These are phyloP conservation scores for Pythium grandisporangium DNA, from an alignment of 352 stramenopile genomes.

Conservation along the genomic window DNA sequence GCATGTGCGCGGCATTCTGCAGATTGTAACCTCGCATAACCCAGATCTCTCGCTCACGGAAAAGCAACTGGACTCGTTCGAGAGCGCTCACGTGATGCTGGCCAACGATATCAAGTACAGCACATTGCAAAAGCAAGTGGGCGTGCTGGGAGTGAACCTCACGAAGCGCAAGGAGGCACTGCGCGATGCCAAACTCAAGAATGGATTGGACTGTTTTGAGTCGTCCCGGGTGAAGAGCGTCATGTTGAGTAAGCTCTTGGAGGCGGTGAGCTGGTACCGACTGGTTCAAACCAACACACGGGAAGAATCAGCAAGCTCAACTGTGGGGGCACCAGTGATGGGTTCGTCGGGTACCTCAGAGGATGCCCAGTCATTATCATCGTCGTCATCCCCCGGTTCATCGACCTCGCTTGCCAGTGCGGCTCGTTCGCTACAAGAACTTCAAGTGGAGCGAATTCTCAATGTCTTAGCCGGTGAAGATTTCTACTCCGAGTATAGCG, in stretches of 20 bases:
- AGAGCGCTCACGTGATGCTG: constrained; percentile 57
- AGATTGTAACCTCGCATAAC: constrained; percentile 77
- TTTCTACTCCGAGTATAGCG: constrained; percentile 77
- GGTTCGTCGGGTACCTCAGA: background rate
- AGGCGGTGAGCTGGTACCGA: constrained; percentile 80
- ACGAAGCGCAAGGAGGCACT: constrained; percentile 38
- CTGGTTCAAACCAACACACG: constrained; percentile 72
- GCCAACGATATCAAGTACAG: constrained; percentile 71
- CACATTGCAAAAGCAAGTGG: constrained; percentile 48
- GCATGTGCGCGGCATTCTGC: constrained; percentile 63
- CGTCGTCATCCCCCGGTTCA: background rate
- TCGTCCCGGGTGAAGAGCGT: constrained; percentile 34
- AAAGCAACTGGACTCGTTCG: constrained; percentile 76
- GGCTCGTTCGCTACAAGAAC: constrained; percentile 36
- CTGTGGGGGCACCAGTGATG: constrained; percentile 20
- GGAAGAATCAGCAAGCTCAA: constrained; percentile 47
- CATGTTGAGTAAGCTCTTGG: constrained; percentile 68
- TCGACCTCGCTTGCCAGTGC: constrained; percentile 14
- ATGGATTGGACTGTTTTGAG: constrained; percentile 60
- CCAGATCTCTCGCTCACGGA: constrained; percentile 72
- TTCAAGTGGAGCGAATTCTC: constrained; percentile 68
- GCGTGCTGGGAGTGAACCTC: constrained; percentile 28
- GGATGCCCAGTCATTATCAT: background rate
- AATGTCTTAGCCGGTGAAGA: constrained; percentile 68
- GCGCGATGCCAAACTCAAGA: constrained; percentile 41